Evolutionary conservation across 2,329 filamentous ascomycete species (phyloP).

Genomic region (Elsinoe australis): DNA sequence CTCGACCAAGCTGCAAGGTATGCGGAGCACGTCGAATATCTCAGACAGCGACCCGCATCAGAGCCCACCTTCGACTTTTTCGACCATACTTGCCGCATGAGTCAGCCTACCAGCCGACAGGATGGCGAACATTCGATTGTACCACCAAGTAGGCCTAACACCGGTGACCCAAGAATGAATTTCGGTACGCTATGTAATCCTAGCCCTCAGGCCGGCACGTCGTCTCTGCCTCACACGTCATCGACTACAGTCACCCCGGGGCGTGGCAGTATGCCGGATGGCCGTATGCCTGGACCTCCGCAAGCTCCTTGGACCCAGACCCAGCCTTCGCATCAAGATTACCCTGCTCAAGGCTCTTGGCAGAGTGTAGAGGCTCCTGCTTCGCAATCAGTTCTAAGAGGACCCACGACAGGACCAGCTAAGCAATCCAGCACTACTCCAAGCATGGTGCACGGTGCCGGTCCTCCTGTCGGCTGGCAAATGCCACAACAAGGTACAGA

Average conservation of each 20-base stretch:
- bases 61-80: constrained; percentile 4
- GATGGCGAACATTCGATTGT: background rate
- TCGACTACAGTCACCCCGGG: too few relatives aligned
- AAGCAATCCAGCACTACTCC: too few relatives aligned
- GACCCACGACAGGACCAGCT: too few relatives aligned
- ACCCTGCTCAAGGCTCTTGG: too few relatives aligned
- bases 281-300: too few relatives aligned
- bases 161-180: constrained; percentile 4
- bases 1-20: constrained; percentile 2
- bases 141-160: background rate
- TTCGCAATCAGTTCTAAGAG: too few relatives aligned
- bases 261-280: too few relatives aligned
- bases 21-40: background rate
- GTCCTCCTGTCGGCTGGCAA: too few relatives aligned
- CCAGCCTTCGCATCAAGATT: too few relatives aligned
- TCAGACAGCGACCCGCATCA: background rate
- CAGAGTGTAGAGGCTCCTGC: too few relatives aligned
- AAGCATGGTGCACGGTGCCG: too few relatives aligned
- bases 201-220: background rate
- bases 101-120: background rate
- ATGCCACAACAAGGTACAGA: constrained; percentile 1
- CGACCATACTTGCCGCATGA: background rate
- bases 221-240: background rate
- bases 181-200: constrained; percentile 4
- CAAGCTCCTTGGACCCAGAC: too few relatives aligned